Evolutionary conservation across 2,329 filamentous ascomycete genomes (phyloP), one percentile per base, ranked within the genome.

Genomic region (Neurospora crassa): DNA sequence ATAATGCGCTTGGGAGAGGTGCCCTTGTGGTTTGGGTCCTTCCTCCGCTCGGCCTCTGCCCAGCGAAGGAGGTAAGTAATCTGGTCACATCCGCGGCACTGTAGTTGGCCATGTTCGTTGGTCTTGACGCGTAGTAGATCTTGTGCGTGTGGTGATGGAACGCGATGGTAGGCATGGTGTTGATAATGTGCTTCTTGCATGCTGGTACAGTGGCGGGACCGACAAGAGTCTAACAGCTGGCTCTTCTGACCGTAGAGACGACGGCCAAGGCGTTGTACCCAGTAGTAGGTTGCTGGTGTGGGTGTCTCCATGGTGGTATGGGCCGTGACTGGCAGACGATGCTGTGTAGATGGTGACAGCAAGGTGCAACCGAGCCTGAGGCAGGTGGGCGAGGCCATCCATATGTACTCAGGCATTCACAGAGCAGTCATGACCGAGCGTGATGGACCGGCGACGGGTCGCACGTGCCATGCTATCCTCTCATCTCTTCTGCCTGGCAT

Each of bases 1-100:
- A 76, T 45, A 11, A 73, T 47, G 34, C 73, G 71, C 16, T 71
- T 37, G 14, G 68, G 34, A 40, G 75, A 76, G 40, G 34, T 71
- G 11, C 75, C 75, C 18, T 73, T 68, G 43, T 69, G 75, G n/a
- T 69, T 41, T 34, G 45, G 20, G 40, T 74, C 71, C 41, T 70
- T 72, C 69, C 75, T 74, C 67, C 73, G 68, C 18, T 75, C 73
- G 10, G 71, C 72, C 59, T 76, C 75, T 5, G 72, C 75, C 75
- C 75, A 76, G 37, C 75, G 75, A 29, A 76, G 47, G 34, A 76
- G 73, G 40, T 74, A 68, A 40, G 72, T 73, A 40, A 76, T 70
- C 41, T 71, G 70, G 42, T 70, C 69, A 67, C 75, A 76, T 6
- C 73, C 75, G 11, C 67, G 72, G 71, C 75, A 76, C 37, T 75